A percentile compares a stretch with the other conserved stretches of the same genome.
Evolutionary conservation across 805 yeast genomes (phyloP).

Genomic region (Suhomyces sp.): DNA sequence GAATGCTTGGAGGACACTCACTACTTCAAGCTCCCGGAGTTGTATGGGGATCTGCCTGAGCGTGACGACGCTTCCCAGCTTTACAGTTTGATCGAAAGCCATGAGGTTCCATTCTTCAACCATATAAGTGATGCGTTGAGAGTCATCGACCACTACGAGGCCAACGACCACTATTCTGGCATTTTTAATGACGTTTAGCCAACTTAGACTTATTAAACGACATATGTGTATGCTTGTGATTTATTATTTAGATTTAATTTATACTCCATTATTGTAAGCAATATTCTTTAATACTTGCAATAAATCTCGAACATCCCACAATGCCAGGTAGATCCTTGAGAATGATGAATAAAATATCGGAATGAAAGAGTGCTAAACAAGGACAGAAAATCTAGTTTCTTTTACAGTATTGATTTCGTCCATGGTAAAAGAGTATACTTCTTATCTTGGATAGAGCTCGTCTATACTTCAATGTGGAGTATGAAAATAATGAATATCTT

Average conservation of each 20-base stretch:
- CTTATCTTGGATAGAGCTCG: no score
- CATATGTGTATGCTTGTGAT: not conserved
- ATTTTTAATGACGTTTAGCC: not conserved
- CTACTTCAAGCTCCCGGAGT: conserved; percentile 15
- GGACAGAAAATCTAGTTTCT: no score
- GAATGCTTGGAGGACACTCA: conserved; percentile 23
- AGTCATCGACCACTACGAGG: conserved; percentile 37
- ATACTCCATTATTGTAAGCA: no score
- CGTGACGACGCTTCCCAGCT: conserved; percentile 16
- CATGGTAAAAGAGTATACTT: no score
- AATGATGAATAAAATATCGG: no score
- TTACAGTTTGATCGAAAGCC: conserved; percentile 24
- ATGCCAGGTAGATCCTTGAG: not conserved
- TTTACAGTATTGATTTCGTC: no score
- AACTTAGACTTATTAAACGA: not conserved
- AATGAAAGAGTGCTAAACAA: no score
- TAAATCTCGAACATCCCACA: not conserved
- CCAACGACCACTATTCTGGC: not conserved
- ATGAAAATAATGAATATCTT: no score
- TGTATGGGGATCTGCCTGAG: conserved; percentile 5
- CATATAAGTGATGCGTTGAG: conserved; percentile 40
- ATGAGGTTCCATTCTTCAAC: conserved; percentile 29
- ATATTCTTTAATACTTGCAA: not conserved
- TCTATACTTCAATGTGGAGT: no score
- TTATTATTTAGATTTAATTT: no score